These are phyloP conservation scores for Fusarium temperatum DNA, from an alignment of 2,329 filamentous ascomycete species.

Conservation along the genomic window DNA sequence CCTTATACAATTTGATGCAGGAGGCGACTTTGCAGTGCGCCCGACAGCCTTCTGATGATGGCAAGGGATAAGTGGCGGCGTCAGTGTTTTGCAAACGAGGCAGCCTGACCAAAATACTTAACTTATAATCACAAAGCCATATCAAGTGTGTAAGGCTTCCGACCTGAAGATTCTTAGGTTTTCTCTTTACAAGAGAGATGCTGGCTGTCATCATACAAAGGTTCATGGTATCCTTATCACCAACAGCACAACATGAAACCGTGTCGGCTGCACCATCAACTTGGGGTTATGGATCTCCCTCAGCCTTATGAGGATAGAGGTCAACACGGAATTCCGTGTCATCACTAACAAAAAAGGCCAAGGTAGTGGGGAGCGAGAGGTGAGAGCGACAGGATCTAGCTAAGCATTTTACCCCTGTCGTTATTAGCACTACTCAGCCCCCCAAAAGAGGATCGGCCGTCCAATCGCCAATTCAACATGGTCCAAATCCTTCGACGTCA, in stretches of 20 bases:
- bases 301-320: background rate
- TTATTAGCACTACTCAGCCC: background rate
- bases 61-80: too few species aligned
- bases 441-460: background rate
- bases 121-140: fast-evolving
- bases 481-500: slow-evolving; percentile 20
- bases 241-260: background rate
- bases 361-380: background rate
- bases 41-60: background rate
- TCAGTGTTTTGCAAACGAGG: background rate
- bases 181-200: background rate
- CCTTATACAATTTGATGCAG: too few species aligned
- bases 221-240: background rate
- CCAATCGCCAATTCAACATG: background rate
- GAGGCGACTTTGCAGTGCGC: too few species aligned
- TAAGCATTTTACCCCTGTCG: background rate
- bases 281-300: background rate
- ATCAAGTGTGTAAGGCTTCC: too few species aligned
- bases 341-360: background rate
- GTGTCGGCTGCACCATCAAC: background rate
- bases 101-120: background rate
- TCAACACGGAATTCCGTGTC: background rate
- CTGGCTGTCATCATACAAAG: background rate
- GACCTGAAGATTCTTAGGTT: fast-evolving
- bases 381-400: background rate